Evolutionary conservation across 1,139 yeast genomes (phyloP).

Genomic region (Magnusiomyces paraingens): DNA sequence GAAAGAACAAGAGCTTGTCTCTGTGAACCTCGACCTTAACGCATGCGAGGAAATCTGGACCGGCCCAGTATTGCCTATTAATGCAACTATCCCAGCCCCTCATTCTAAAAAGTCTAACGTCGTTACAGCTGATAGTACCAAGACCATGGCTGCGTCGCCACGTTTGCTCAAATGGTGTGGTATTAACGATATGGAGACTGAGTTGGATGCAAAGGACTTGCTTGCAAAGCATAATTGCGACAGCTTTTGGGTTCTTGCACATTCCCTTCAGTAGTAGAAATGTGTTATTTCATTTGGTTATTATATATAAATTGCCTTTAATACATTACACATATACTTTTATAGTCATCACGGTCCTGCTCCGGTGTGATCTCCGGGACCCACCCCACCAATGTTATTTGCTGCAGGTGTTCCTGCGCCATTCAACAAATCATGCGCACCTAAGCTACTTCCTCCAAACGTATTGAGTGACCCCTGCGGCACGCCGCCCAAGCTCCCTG

Average conservation of each 20-base stretch:
- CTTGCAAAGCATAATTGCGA: conserved; percentile 47
- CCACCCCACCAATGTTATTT: neutral
- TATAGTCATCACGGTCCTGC: neutral
- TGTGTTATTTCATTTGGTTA: neutral
- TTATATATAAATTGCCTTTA: neutral
- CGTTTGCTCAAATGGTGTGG: conserved; percentile 59
- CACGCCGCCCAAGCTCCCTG: too few relatives aligned
- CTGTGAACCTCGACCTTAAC: conserved; percentile 42
- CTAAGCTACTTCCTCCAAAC: too few relatives aligned
- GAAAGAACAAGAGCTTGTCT: conserved; percentile 5
- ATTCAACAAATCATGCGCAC: too few relatives aligned
- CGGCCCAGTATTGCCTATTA: conserved; percentile 46
- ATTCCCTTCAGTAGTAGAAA: conserved; percentile 5
- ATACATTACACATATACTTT: neutral
- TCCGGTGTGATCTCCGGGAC: neutral
- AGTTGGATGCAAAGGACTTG: conserved; percentile 49
- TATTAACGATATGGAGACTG: conserved; percentile 43
- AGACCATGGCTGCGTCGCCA: neutral
- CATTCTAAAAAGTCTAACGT: neutral
- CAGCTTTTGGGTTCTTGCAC: conserved; percentile 48
- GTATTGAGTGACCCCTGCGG: too few relatives aligned
- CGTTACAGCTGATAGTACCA: neutral
- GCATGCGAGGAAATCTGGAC: conserved; percentile 62
- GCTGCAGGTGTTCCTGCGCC: neutral
- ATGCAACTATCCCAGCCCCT: neutral